Evolutionary conservation across 129 eudicot genomes (phyloP).

Genomic region (Centrapalus pauciflorus): DNA sequence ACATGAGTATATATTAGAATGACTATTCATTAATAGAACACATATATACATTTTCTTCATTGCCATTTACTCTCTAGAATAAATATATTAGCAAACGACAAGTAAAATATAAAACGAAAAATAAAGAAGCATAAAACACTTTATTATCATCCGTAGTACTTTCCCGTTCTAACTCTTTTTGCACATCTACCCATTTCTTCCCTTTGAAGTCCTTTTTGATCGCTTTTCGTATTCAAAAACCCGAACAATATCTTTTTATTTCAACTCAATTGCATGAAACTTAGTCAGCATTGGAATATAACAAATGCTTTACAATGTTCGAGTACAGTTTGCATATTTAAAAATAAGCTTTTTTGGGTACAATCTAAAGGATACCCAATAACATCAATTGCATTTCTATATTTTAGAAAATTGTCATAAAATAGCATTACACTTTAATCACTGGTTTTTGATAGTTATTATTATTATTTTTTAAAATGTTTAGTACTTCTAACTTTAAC

Average conservation of each 20-base stretch:
- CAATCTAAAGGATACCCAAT: too few species aligned
- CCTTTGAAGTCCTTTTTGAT: background rate
- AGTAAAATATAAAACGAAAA: background rate
- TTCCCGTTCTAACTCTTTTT: constrained; percentile 9
- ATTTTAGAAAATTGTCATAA: too few species aligned
- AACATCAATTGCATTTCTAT: too few species aligned
- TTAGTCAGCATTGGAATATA: constrained; percentile 5
- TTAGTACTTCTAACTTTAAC: too few species aligned
- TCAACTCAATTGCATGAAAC: constrained; percentile 5
- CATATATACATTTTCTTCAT: too few species aligned
- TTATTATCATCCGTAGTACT: constrained; percentile 15
- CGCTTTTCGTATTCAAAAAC: constrained; percentile 1
- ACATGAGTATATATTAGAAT: too few species aligned
- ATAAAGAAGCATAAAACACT: background rate
- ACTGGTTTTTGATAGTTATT: too few species aligned
- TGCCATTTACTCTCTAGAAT: background rate
- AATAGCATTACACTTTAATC: too few species aligned
- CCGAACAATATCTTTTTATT: background rate
- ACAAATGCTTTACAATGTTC: background rate
- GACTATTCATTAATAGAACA: too few species aligned
- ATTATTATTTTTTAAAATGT: too few species aligned
- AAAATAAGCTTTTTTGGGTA: too few species aligned
- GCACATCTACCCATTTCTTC: constrained; percentile 17
- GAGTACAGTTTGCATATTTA: too few species aligned
- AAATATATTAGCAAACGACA: background rate